Percentiles rank a stretch among this genome's conserved stretches.
phyloP scores from a whole-genome alignment of 345 rosid species.

The Heritiera fomes region DNA sequence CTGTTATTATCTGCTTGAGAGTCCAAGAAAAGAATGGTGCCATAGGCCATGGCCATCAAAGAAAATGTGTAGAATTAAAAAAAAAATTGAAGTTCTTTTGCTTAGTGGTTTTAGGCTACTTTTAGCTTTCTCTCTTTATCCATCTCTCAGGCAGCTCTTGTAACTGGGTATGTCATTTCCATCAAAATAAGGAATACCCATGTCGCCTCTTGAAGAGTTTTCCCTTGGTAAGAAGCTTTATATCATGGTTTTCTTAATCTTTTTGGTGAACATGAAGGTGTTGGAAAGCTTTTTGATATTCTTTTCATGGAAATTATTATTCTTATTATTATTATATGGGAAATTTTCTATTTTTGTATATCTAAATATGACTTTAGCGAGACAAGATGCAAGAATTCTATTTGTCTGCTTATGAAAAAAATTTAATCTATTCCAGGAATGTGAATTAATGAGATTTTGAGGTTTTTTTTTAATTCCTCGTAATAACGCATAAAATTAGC shows the following conservation, averaged over 20 bases:
- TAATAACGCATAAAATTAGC: neutral
- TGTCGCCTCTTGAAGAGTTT: neutral
- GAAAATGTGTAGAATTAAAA: neutral
- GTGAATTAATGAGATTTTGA: neutral
- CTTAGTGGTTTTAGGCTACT: neutral
- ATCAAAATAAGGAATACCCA: neutral
- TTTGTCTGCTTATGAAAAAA: neutral
- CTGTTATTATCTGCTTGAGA: neutral
- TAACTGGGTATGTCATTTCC: neutral
- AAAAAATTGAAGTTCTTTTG: neutral
- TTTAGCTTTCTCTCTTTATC: neutral
- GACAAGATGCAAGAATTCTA: neutral
- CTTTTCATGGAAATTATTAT: neutral
- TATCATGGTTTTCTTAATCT: neutral
- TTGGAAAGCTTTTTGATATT: neutral
- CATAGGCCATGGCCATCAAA: neutral
- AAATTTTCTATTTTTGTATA: neutral
- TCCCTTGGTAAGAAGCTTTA: constrained; percentile 9
- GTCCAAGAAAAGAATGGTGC: neutral
- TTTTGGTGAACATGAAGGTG: neutral
- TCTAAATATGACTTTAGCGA: neutral
- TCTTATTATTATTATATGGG: neutral
- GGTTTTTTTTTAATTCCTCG: neutral
- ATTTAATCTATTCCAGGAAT: neutral
- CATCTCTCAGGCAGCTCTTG: neutral